Base-by-base conservation (phyloP, 257 asterid genomes). In the Catharanthus roseus region DNA sequence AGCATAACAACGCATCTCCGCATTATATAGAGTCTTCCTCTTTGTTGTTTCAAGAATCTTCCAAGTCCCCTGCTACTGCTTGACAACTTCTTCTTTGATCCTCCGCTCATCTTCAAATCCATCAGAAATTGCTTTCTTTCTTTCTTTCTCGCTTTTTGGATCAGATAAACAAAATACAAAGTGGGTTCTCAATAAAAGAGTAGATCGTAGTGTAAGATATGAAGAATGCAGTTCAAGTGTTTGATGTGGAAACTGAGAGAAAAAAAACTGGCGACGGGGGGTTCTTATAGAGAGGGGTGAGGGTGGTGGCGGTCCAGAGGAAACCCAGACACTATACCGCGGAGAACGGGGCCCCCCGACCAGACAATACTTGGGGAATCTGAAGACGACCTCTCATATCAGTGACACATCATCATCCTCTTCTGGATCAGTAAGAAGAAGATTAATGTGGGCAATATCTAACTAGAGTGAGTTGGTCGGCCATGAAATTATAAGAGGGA, bases 1-100 rank as follows among this genome's bases (percentile, higher is more conserved):
- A 90, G 93, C 93, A 88, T 88, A 18, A 86, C 87, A 4, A 88
- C 95, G 54, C 96, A 90, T 86, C 93, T 90, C 78, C 89, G 75
- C 62, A 85, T 41, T 5, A 90, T 90, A 72, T 90, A 88, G 51
- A 88, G 79, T 74, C 90, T 85, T 57, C 89, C 96, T 78, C 90
- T 85, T 24, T 86, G 93, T 73, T 90, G 85, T 64, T 84, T 86
- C 6, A 90, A 79, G 67, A 85, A 85, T 58, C 80, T 82, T 65
- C 97, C 88, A 8, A 90, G 51, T 74, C 65, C 83, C 72, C 77
- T 72, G 79, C 88, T 88, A 72, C 77, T 72, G 79, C 88, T 88
- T 26, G 91, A 79, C 10, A 82, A 2, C 74, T 84, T 81, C 72
- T 69, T 88, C 85, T 85, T 85, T 6, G 85, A 77, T 6, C 75